These are phyloP conservation scores for Boeremia lycopersici DNA, from an alignment of 2,329 filamentous ascomycete genomes.

Conservation along the genomic window DNA sequence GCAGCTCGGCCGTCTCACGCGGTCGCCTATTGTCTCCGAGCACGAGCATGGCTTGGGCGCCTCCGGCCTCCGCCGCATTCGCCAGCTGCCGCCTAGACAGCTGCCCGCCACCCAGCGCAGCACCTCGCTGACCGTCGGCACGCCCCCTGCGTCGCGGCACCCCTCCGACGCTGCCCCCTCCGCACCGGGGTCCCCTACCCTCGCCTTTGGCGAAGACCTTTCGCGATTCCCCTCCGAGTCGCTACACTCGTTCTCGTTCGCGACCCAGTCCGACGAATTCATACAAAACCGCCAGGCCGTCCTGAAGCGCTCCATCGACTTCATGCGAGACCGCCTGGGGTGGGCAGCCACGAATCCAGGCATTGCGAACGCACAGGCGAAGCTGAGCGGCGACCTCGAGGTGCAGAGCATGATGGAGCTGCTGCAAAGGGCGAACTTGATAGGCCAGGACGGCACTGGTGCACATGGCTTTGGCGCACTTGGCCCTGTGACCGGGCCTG, in stretches of 20 bases:
- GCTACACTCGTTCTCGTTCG: slow-evolving; percentile 96
- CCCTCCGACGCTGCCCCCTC: slow-evolving; percentile 60
- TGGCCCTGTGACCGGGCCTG: slow-evolving; percentile 81
- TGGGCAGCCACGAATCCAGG: slow-evolving; percentile 78
- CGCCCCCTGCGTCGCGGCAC: slow-evolving; percentile 60
- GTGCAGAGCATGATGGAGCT: slow-evolving; percentile 91
- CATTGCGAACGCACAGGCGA: slow-evolving; percentile 82
- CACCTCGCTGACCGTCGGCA: slow-evolving; percentile 69
- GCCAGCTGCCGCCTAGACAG: slow-evolving; percentile 70
- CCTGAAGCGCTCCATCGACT: slow-evolving; percentile 90
- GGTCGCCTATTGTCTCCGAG: slow-evolving; percentile 81
- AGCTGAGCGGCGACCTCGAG: slow-evolving; percentile 81
- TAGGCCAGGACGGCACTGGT: slow-evolving; percentile 69
- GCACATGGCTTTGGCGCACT: slow-evolving; percentile 53
- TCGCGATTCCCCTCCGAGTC: slow-evolving; percentile 94
- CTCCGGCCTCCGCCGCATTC: slow-evolving; percentile 89
- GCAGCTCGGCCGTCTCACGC: slow-evolving; percentile 71
- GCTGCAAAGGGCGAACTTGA: slow-evolving; percentile 78
- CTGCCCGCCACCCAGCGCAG: slow-evolving; percentile 67
- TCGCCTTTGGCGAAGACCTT: slow-evolving; percentile 83
- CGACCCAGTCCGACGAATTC: slow-evolving; percentile 90
- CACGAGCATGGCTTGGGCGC: slow-evolving; percentile 86
- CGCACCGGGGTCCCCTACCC: slow-evolving; percentile 69
- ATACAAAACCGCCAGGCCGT: slow-evolving; percentile 92
- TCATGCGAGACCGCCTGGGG: slow-evolving; percentile 90